Base-by-base conservation (phyloP, 176 grass and related monocot genomes). In the Oropetium thomaeum region DNA sequence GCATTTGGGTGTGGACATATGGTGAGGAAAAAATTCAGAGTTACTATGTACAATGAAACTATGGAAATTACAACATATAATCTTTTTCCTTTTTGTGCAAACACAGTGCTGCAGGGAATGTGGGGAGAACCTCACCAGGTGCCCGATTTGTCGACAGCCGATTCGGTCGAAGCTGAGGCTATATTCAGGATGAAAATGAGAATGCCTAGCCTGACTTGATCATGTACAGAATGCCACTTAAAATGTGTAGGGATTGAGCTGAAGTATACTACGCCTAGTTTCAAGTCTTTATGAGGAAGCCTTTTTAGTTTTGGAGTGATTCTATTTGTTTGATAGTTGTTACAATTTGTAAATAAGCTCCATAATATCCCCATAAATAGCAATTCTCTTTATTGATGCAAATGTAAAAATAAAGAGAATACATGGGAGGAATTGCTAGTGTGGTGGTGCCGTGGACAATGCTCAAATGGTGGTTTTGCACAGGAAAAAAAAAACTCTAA, bases 1-100 rank as follows among this genome's bases (percentile, higher is more conserved):
- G 91, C 95, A 22, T 98, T 98, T 60, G 91, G 91, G 0, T 98
- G 95, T 5, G 95, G 95, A 25, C 95, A 98, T 61, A 92, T 45
- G 95, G 95, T 98, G 71, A 89, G 66, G 42, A 84, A 13, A 13
- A 76, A 64, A 22, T 53, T 40, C 30, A 48, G 2, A 77, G 13
- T 23, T 37, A 30, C 2, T 5, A 12, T n/a, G 13, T 22, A 3
- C 5, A 57, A 39, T 38, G 20, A 20, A 8, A 30, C 38, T 32
- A 15, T 32, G 25, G 25, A 62, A 62, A 34, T 16, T 11, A 17
- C 39, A 10, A 58, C 39, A 60, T 7, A 34, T 27, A 8, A 40
- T 53, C 29, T 29, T 22, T 45, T n/a, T 29, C 17, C 7, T 8
- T 58, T 76, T 57, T 48, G 44, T 69, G 19, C 6, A n/a, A 69